Evolutionary conservation across 805 yeast species (phyloP).

Genomic region (Saccharomycopsis selenospora): DNA sequence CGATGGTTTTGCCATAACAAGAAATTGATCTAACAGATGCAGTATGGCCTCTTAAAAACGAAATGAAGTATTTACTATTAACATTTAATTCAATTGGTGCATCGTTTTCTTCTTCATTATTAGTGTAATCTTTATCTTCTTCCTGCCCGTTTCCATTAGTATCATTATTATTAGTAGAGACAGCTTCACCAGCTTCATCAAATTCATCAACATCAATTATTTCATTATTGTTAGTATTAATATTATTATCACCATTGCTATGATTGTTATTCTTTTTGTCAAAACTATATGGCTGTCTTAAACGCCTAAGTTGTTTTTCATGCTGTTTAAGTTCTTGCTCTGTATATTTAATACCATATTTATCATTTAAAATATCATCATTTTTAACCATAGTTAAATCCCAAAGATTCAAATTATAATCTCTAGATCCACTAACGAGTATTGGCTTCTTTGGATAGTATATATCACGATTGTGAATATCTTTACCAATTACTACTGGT

Average conservation of each 20-base stretch:
- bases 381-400: slow-evolving; percentile 48
- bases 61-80: slow-evolving; percentile 56
- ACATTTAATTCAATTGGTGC: slow-evolving; percentile 8
- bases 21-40: slow-evolving; percentile 81
- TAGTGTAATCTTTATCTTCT: neutral
- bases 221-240: neutral
- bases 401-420: slow-evolving; percentile 80
- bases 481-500: slow-evolving; percentile 57
- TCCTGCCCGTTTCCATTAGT: neutral
- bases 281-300: slow-evolving; percentile 5
- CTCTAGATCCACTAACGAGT: slow-evolving; percentile 84
- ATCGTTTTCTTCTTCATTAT: too few relatives aligned
- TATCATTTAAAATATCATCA: slow-evolving; percentile 23
- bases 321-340: slow-evolving; percentile 8
- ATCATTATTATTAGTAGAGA: neutral
- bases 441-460: slow-evolving; percentile 58
- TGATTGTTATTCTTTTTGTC: slow-evolving; percentile 20
- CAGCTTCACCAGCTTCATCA: slow-evolving; percentile 1
- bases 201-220: too few relatives aligned
- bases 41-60: slow-evolving; percentile 66
- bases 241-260: slow-evolving; percentile 24
- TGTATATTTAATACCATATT: slow-evolving; percentile 11
- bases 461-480: slow-evolving; percentile 49
- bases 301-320: slow-evolving; percentile 12
- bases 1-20: slow-evolving; percentile 75